phyloP scores from a whole-genome alignment of 1,139 yeast species.

The Hemisphaericaspora xylanilytica region DNA sequence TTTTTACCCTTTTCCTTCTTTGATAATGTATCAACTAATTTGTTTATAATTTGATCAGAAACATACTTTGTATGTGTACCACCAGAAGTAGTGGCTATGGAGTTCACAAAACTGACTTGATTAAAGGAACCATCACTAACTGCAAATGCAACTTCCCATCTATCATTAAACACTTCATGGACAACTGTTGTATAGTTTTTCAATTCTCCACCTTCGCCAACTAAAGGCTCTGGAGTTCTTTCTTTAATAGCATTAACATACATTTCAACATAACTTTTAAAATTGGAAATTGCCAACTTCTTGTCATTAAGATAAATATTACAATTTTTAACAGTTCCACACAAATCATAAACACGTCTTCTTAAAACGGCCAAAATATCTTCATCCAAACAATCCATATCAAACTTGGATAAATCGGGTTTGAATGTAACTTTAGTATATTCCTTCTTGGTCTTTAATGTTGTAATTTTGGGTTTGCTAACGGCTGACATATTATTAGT shows the following conservation, averaged over 20 bases:
- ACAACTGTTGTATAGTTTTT: constrained; percentile 56
- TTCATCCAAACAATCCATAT: constrained; percentile 77
- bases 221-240: constrained; percentile 30
- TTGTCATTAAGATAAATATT: constrained; percentile 77
- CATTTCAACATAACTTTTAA: constrained; percentile 86
- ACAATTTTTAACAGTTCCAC: constrained; percentile 91
- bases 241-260: constrained; percentile 69
- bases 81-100: constrained; percentile 96
- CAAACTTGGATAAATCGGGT: constrained; percentile 84
- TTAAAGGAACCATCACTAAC: constrained; percentile 85
- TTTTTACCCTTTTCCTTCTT: constrained; percentile 76
- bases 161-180: constrained; percentile 64
- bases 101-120: constrained; percentile 95
- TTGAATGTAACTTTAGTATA: constrained; percentile 85
- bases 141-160: constrained; percentile 97
- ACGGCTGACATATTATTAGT: constrained; percentile 78
- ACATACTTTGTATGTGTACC: constrained; percentile 93
- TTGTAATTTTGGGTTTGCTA: constrained; percentile 70
- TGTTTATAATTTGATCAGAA: constrained; percentile 78
- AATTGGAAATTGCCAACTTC: constrained; percentile 64
- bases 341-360: constrained; percentile 93
- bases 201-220: constrained; percentile 23
- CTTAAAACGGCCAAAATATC: constrained; percentile 82
- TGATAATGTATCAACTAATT: constrained; percentile 58
- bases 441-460: constrained; percentile 61